Percentiles rank a stretch among this genome's conserved stretches.
Conservation (phyloP, 441 rosid species). For the Flueggea neowawraea region DNA sequence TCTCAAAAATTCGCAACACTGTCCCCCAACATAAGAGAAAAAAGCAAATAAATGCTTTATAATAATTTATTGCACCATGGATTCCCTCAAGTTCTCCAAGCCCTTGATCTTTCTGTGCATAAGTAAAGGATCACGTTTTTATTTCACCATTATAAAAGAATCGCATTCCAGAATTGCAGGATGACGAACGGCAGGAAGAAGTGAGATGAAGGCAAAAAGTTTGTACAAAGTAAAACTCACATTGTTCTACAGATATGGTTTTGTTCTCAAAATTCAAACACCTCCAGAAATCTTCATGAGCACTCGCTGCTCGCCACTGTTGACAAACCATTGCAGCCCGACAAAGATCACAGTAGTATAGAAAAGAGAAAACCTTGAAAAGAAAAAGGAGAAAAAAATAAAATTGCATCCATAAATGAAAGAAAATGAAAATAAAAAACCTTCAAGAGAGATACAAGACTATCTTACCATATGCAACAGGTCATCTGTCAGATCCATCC, state of each 20-base stretch:
- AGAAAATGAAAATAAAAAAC: neutral
- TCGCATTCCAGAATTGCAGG: too few relatives aligned
- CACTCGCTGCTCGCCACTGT: conserved; percentile 96
- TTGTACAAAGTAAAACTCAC: conserved; percentile 44
- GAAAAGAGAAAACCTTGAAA: conserved; percentile 86
- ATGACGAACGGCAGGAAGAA: neutral
- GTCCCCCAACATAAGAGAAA: too few relatives aligned
- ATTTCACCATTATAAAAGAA: too few relatives aligned
- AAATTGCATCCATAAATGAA: conserved; percentile 8
- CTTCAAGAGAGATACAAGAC: neutral
- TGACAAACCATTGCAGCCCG: conserved; percentile 89
- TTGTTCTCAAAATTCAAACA: conserved; percentile 77
- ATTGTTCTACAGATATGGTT: conserved; percentile 76
- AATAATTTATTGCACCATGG: too few relatives aligned
- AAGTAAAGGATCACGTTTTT: too few relatives aligned
- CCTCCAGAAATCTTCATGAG: conserved; percentile 99
- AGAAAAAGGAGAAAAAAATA: conserved; percentile 2
- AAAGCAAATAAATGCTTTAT: too few relatives aligned
- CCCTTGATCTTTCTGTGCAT: too few relatives aligned
- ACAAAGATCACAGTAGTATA: conserved; percentile 75
- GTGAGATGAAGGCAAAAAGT: conserved; percentile 3
- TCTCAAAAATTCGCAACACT: too few relatives aligned
- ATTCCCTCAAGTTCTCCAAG: too few relatives aligned
- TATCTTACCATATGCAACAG: conserved; percentile 80
- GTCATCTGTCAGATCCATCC: conserved; percentile 96